Conservation (phyloP, 2,329 filamentous ascomycete genomes). For the Myriosclerotinia duriaeana region DNA sequence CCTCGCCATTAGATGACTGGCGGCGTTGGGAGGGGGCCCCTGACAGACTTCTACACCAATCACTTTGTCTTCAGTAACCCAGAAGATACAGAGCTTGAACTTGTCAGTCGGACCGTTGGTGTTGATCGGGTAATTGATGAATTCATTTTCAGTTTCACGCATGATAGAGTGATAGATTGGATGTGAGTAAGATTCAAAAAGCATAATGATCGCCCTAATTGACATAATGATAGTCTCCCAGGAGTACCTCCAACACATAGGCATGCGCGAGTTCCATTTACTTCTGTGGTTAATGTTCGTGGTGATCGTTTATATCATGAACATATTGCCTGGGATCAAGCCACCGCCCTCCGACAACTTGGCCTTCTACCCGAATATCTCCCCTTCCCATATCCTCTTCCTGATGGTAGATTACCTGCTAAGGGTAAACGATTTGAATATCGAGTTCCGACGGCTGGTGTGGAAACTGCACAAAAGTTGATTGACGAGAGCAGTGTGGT, state of each 20-base stretch:
- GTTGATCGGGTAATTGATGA: conserved; percentile 72
- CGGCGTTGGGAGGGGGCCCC: conserved; percentile 62
- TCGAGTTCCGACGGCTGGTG: conserved; percentile 58
- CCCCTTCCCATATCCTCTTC: conserved; percentile 50
- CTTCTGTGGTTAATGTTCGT: conserved; percentile 63
- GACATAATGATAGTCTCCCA: conserved; percentile 47
- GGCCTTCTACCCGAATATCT: conserved; percentile 51
- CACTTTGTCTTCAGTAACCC: conserved; percentile 77
- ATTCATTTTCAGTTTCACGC: conserved; percentile 65
- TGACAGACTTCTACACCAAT: conserved; percentile 68
- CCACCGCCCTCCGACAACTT: conserved; percentile 59
- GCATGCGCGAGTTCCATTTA: conserved; percentile 60
- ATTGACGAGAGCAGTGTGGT: conserved; percentile 51
- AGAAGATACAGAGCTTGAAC: conserved; percentile 62
- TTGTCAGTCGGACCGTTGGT: conserved; percentile 70
- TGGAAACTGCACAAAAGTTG: conserved; percentile 52
- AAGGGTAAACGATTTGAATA: conserved; percentile 51
- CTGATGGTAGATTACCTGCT: conserved; percentile 37
- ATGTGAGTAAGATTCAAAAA: conserved; percentile 50
- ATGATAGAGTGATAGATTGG: conserved; percentile 65
- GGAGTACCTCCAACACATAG: conserved; percentile 58
- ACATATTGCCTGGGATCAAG: conserved; percentile 71
- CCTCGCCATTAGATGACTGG: conserved; percentile 47
- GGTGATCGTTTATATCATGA: conserved; percentile 69
- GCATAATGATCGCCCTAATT: background rate